Evolutionary conservation across 2,329 filamentous ascomycete genomes (phyloP), one percentile per base, ranked within the genome.

Genomic region (Aspergillus versicolor): DNA sequence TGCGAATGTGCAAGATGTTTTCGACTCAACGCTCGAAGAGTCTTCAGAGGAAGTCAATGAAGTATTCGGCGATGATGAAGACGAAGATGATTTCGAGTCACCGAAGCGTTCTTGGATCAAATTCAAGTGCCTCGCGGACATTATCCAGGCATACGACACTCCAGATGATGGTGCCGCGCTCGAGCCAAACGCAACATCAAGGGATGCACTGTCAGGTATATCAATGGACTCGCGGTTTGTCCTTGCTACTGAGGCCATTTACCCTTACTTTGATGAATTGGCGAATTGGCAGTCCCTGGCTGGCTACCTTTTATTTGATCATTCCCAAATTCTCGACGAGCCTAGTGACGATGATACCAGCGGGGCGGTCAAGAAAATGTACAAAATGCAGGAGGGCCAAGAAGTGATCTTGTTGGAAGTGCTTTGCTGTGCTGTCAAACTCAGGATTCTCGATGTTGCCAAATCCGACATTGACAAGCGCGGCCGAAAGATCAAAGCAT

Each of bases 301-400:
- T 24, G 92, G 92, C 15, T 99, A 97, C 72, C 82, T 99, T 6
- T 80, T 99, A 2, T 96, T 91, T 70, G 94, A 99, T 67, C 92
- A 97, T 73, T 94, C 92, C 0, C 70, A 85, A 72, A 78, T 86
- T 65, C 74, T 81, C 63, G 73, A 82, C 69, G 67, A 70, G 22
- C 76, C 81, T 2, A 82, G 83, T 47, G 79, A 78, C 9, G 82
- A 83, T 27, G 84, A 87, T 58, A 76, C 85, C 1, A 84, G 90
- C 50, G 79, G 79, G 17, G 81, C 83, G 24, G 83, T 95, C 50
- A 90, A 89, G 67, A 83, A 84, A 59, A 84, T 88, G 27, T 88
- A 91, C 64, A 89, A 88, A 42, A 87, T 93, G 5, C 82, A 84
- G 24, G 83, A 88, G 44, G 84, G 83, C 13, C 92, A 99, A 71